Conservation (phyloP, 805 yeast species). For the Wickerhamiella vanderwaltii region DNA sequence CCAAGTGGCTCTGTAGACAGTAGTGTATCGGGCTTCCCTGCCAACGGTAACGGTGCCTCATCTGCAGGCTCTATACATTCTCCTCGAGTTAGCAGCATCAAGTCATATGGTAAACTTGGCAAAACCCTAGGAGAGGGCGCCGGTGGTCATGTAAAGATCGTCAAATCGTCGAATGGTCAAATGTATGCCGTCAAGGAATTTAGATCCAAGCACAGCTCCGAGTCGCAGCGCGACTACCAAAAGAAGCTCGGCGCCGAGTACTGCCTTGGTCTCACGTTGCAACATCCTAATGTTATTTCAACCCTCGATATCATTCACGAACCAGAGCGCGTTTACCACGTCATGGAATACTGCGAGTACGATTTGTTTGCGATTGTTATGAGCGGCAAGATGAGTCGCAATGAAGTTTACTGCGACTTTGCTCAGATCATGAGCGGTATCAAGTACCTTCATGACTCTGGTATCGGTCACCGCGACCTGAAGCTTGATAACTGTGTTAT, state of each 20-base stretch:
- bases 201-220: conserved; percentile 60
- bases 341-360: conserved; percentile 89
- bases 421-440: conserved; percentile 76
- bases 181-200: conserved; percentile 90
- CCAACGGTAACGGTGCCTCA: too few species aligned
- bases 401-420: conserved; percentile 79
- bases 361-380: conserved; percentile 90
- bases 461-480: conserved; percentile 83
- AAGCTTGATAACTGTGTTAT: conserved; percentile 89
- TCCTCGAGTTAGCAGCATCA: conserved; percentile 30
- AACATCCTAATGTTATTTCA: conserved; percentile 81
- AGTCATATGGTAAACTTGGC: conserved; percentile 69
- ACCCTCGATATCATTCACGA: conserved; percentile 88
- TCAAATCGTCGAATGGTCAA: conserved; percentile 45
- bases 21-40: conserved; percentile 9
- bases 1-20: conserved; percentile 16
- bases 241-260: conserved; percentile 89
- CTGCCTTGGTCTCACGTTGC: conserved; percentile 82
- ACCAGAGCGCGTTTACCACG: conserved; percentile 73
- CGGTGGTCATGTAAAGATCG: conserved; percentile 77
- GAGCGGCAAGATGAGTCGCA: conserved; percentile 74
- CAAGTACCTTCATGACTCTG: conserved; percentile 62
- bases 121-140: conserved; percentile 90
- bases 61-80: conserved; percentile 4
- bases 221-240: conserved; percentile 72